These are phyloP conservation scores for Paramecium primaurelia DNA, from an alignment of 73 alveolate species.

Conservation along the genomic window DNA sequence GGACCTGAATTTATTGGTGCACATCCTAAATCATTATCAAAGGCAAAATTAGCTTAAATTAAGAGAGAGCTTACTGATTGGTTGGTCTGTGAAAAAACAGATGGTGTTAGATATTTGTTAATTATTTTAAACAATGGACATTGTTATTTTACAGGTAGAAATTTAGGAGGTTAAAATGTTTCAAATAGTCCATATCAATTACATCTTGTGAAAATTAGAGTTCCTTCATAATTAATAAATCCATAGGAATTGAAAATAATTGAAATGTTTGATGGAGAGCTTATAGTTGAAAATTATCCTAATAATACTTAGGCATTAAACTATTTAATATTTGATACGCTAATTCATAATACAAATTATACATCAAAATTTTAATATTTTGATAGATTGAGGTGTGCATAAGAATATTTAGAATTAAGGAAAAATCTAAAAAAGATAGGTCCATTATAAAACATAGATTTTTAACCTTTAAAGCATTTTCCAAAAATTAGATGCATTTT, in stretches of 20 bases:
- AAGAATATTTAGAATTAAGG: not conserved
- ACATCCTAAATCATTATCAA: slow-evolving; percentile 45
- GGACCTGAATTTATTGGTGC: slow-evolving; percentile 53
- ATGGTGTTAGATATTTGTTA: slow-evolving; percentile 48
- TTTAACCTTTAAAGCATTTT: not conserved
- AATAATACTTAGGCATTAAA: not conserved
- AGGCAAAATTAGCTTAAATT: not conserved
- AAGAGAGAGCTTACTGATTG: not conserved
- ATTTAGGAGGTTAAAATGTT: not conserved
- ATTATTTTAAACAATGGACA: slow-evolving; percentile 29
- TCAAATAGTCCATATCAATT: not conserved
- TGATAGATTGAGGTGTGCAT: slow-evolving; percentile 14
- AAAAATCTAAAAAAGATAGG: not conserved
- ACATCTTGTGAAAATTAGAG: not conserved
- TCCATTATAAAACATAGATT: not conserved
- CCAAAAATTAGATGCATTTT: slow-evolving; percentile 21
- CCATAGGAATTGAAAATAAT: not conserved
- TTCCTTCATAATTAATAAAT: not conserved
- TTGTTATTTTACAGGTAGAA: slow-evolving; percentile 13
- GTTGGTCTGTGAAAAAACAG: slow-evolving; percentile 49
- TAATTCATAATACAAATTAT: slow-evolving; percentile 16
- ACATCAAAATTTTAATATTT: not conserved
- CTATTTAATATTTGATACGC: slow-evolving; percentile 43
- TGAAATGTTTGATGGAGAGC: slow-evolving; percentile 56
- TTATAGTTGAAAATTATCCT: not conserved